A percentile compares a stretch with the other conserved stretches of the same genome.
phyloP scores from a whole-genome alignment of 2,329 filamentous ascomycete species.

The Aspergillus proliferans region DNA sequence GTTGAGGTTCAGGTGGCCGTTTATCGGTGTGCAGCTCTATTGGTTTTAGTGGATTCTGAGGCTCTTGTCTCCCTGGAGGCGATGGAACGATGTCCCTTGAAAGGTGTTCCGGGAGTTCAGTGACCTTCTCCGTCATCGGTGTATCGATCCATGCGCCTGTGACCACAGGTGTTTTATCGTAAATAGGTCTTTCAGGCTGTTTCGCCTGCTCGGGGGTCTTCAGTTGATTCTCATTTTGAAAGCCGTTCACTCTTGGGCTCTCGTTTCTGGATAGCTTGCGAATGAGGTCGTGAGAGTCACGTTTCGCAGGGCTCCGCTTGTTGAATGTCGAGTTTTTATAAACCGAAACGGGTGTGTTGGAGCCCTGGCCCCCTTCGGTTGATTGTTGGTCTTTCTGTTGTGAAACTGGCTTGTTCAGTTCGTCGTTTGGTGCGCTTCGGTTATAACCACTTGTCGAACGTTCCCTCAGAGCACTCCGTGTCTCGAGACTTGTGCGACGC shows the following conservation, averaged over 20 bases:
- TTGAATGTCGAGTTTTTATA: slow-evolving; percentile 27
- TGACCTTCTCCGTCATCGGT: slow-evolving; percentile 34
- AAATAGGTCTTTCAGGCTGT: slow-evolving; percentile 23
- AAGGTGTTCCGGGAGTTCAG: slow-evolving; percentile 17
- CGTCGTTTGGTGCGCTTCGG: slow-evolving; percentile 8
- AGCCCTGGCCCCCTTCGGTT: slow-evolving; percentile 24
- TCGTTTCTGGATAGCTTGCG: slow-evolving; percentile 36
- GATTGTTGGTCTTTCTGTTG: slow-evolving; percentile 10
- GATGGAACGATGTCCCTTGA: slow-evolving; percentile 20
- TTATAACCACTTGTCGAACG: slow-evolving; percentile 13
- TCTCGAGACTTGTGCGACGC: slow-evolving; percentile 18
- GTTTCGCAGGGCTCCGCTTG: slow-evolving; percentile 24
- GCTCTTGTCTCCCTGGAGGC: slow-evolving; percentile 7
- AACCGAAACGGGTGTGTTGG: slow-evolving; percentile 34
- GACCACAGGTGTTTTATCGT: slow-evolving; percentile 40
- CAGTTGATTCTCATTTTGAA: slow-evolving; percentile 20
- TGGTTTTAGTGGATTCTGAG: slow-evolving; percentile 3
- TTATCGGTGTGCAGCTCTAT: slow-evolving; percentile 5
- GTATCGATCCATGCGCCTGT: slow-evolving; percentile 44
- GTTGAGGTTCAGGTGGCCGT: slow-evolving; percentile 3
- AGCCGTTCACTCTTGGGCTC: slow-evolving; percentile 16
- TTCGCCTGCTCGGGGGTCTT: slow-evolving; percentile 32
- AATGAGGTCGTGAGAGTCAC: slow-evolving; percentile 37
- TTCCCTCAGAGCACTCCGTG: slow-evolving; percentile 15
- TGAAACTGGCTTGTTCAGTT: slow-evolving; percentile 8